Conservation (phyloP, 352 stramenopile species). For the Bremia lactucae region DNA sequence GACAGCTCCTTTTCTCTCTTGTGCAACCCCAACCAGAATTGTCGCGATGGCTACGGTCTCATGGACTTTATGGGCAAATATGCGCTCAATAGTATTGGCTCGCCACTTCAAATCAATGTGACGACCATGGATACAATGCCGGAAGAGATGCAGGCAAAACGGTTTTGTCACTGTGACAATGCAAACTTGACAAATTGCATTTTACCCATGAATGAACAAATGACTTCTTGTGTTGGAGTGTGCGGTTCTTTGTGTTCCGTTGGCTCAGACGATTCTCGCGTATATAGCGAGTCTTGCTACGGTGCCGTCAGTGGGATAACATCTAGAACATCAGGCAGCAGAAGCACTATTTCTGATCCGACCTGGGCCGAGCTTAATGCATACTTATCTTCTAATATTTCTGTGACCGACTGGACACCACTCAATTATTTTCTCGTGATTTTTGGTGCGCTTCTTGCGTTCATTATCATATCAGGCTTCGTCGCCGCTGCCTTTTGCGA, state of each 20-base stretch:
- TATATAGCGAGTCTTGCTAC: conserved; percentile 34
- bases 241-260: conserved; percentile 42
- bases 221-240: conserved; percentile 41
- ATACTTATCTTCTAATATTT: conserved; percentile 30
- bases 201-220: conserved; percentile 30
- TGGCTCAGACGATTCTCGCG: conserved; percentile 21
- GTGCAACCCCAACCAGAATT: conserved; percentile 46
- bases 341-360: conserved; percentile 9
- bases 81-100: conserved; percentile 48
- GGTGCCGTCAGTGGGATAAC: conserved; percentile 8
- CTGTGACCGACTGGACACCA: conserved; percentile 24
- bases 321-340: conserved; percentile 11
- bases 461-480: conserved; percentile 35
- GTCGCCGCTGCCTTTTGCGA: conserved; percentile 25
- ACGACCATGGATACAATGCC: conserved; percentile 29
- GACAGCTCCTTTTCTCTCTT: conserved; percentile 46
- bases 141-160: conserved; percentile 17
- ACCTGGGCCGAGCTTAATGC: conserved; percentile 33
- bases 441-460: conserved; percentile 22
- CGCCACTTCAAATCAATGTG: conserved; percentile 53
- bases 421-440: conserved; percentile 50
- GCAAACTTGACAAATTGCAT: conserved; percentile 36
- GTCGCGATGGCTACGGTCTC: conserved; percentile 38
- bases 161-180: conserved; percentile 35
- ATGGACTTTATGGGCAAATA: conserved; percentile 56